phyloP scores from a whole-genome alignment of 2,329 filamentous ascomycete genomes.

The Cladophialophora chaetospira region DNA sequence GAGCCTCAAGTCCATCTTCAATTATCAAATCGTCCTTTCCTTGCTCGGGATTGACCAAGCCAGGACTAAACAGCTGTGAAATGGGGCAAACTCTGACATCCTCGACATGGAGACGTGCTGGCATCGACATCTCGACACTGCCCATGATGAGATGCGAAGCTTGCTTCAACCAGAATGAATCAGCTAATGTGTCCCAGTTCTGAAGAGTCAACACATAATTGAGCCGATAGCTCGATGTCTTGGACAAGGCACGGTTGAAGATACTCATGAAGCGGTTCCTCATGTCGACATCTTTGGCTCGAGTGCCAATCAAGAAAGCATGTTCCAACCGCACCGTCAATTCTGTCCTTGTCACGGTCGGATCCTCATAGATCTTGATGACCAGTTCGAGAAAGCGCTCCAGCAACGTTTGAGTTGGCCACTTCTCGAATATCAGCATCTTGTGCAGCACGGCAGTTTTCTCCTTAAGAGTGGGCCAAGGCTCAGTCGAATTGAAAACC shows the following conservation, averaged over 20 bases:
- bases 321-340: conserved; percentile 97
- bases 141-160: conserved; percentile 91
- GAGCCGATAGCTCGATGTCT: conserved; percentile 83
- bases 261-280: conserved; percentile 95
- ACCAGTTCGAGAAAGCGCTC: conserved; percentile 94
- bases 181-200: conserved; percentile 93
- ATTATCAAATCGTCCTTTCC: conserved; percentile 66
- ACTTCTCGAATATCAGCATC: conserved; percentile 93
- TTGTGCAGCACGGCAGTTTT: conserved; percentile 99
- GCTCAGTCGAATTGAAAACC: conserved; percentile 94
- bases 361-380: conserved; percentile 96
- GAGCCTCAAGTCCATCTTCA: conserved; percentile 78
- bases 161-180: conserved; percentile 96
- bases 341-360: conserved; percentile 91
- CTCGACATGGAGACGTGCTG: conserved; percentile 74
- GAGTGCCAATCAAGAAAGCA: conserved; percentile 92
- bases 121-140: conserved; percentile 80
- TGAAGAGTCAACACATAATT: conserved; percentile 88
- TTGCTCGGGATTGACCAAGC: conserved; percentile 66
- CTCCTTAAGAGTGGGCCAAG: conserved; percentile 95
- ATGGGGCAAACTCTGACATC: conserved; percentile 79
- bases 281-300: conserved; percentile 94
- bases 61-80: conserved; percentile 69
- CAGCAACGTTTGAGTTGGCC: conserved; percentile 78
- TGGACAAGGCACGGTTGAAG: conserved; percentile 92